Percentiles rank a stretch among this genome's conserved stretches.
phyloP scores from a whole-genome alignment of 345 rosid species.

The Cardamine chenopodiifolia region DNA sequence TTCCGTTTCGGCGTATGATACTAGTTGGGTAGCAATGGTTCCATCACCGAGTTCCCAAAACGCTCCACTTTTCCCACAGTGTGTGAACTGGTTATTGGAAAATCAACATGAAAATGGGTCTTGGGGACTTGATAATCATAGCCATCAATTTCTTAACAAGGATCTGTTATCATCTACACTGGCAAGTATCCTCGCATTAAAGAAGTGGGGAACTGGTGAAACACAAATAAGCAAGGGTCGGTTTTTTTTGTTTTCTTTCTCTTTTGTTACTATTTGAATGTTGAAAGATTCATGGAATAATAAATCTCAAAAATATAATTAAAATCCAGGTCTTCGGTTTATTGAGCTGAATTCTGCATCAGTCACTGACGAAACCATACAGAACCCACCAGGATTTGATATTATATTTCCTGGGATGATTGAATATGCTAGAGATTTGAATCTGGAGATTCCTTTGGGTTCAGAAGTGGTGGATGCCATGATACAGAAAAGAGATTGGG shows the following conservation, averaged over 20 bases:
- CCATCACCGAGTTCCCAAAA: constrained; percentile 57
- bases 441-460: constrained; percentile 62
- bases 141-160: constrained; percentile 53
- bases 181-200: constrained; percentile 76
- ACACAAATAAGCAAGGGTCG: constrained; percentile 65
- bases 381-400: constrained; percentile 72
- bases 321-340: constrained; percentile 64
- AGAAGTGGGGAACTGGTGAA: constrained; percentile 76
- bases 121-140: constrained; percentile 63
- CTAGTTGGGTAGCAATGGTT: constrained; percentile 94
- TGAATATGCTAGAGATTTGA: constrained; percentile 63
- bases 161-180: constrained; percentile 75
- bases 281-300: not conserved
- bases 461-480: constrained; percentile 52
- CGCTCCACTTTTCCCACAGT: constrained; percentile 69
- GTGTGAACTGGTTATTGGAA: constrained; percentile 70
- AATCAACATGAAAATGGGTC: constrained; percentile 82
- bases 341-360: constrained; percentile 64
- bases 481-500: constrained; percentile 54
- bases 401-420: constrained; percentile 84
- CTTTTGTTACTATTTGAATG: constrained; percentile 6
- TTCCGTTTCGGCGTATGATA: constrained; percentile 78
- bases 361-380: constrained; percentile 57
- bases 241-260: not conserved
- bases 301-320: not conserved